These are phyloP conservation scores for Trichoderma parareesei DNA, from an alignment of 495 filamentous ascomycete genomes.

Conservation along the genomic window DNA sequence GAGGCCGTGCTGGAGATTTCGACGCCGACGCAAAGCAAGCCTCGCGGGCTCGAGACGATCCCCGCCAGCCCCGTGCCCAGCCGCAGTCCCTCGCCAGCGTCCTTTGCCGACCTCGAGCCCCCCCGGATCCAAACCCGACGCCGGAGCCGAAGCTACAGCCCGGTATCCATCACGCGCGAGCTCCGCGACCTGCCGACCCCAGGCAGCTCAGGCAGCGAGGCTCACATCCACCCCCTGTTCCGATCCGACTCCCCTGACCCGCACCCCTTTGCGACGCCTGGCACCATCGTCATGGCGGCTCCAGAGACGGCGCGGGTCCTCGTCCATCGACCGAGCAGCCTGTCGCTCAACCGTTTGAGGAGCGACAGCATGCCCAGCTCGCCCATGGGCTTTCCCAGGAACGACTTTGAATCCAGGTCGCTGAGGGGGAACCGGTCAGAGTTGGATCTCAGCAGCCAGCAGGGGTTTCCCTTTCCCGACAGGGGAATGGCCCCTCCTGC, in stretches of 20 bases:
- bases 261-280: slow-evolving; percentile 57
- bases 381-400: slow-evolving; percentile 43
- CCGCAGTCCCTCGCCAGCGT: slow-evolving; percentile 41
- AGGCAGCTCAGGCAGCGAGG: slow-evolving; percentile 45
- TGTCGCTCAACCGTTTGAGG: slow-evolving; percentile 55
- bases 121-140: slow-evolving; percentile 25
- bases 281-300: slow-evolving; percentile 62
- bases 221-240: slow-evolving; percentile 81
- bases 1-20: slow-evolving; percentile 43
- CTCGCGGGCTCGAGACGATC: slow-evolving; percentile 49
- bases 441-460: neutral
- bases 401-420: slow-evolving; percentile 28
- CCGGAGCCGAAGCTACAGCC: slow-evolving; percentile 38
- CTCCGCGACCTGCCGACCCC: slow-evolving; percentile 21
- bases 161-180: slow-evolving; percentile 19
- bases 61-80: slow-evolving; percentile 48
- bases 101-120: slow-evolving; percentile 34
- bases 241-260: slow-evolving; percentile 64
- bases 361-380: slow-evolving; percentile 54
- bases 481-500: neutral
- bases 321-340: slow-evolving; percentile 44
- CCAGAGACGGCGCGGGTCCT: slow-evolving; percentile 63
- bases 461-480: neutral
- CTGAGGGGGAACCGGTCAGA: neutral
- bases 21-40: slow-evolving; percentile 29